Evolutionary conservation across 148 eudicot species (phyloP).

Genomic region (Gaultheria prostrata): DNA sequence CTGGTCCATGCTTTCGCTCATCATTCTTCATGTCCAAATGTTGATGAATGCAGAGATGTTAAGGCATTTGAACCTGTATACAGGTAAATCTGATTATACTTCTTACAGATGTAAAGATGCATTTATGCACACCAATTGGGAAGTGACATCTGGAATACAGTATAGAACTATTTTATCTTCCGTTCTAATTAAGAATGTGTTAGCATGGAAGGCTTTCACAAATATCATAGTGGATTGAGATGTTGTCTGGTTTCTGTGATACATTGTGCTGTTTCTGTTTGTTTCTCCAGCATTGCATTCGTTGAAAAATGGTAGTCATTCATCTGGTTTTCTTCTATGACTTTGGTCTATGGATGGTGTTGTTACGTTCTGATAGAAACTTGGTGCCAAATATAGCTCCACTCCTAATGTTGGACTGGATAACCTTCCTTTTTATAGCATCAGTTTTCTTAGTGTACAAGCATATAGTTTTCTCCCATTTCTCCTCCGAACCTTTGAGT

Average conservation of each 20-base stretch:
- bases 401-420: not conserved
- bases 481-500: not conserved
- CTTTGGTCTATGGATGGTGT: not conserved
- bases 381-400: not conserved
- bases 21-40: constrained; percentile 68
- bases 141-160: not conserved
- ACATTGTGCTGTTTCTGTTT: not conserved
- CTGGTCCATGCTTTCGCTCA: constrained; percentile 89
- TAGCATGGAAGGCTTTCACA: not conserved
- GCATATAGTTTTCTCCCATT: not conserved
- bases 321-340: constrained; percentile 3
- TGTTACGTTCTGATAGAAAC: not conserved
- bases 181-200: not conserved
- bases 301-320: not conserved
- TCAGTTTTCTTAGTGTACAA: not conserved
- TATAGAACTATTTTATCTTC: not conserved
- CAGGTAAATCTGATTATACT: constrained; percentile 47
- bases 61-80: constrained; percentile 74
- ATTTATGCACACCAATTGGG: not conserved
- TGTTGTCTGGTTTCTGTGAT: not conserved
- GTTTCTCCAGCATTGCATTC: not conserved
- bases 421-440: not conserved
- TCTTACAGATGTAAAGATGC: not conserved
- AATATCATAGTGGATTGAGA: not conserved
- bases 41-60: constrained; percentile 74